Evolutionary conservation across 345 rosid genomes (phyloP), one percentile per base, ranked within the genome.

Genomic region (Psidium friedrichsthalianum): DNA sequence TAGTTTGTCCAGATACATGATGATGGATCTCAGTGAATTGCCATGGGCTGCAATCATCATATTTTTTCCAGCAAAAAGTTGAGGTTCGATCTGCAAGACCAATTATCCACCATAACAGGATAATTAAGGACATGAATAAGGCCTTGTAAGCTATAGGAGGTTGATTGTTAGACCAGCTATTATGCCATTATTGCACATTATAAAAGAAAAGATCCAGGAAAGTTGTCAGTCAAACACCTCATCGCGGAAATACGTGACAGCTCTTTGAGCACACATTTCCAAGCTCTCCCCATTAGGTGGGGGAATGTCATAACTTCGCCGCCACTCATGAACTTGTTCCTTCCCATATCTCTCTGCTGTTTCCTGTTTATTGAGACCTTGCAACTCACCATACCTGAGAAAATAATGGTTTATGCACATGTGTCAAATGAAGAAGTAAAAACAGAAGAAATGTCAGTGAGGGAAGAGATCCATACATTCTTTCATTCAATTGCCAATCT

Each of bases 231-330:
- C 53, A 32, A 53, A 56, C 89, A 92, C 96, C 86, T 93, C 86
- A 51, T 94, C 92, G 86, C 83, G 88, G 86, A 91, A 91, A 87
- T 92, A 94, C 56, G 94, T 90, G 84, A 94, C 99, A 74, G 99
- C 99, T 90, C 99, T 93, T 87, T 93, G 87, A 84, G 99, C 99
- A 69, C 99, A 97, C 99, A 97, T 97, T 91, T 95, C 98, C 90
- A 97, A 93, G 90, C 99, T 98, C 92, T 98, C 99, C 8, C 99
- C 99, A 61, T 94, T 94, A 1, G 99, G 99, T 53, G 98, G 98
- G 87, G 98, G 98, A 78, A 92, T 97, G 84, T 96, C 96, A 88
- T 93, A 97, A 90, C 99, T 97, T 87, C 98, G 91, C 76, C 99
- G 95, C 99, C 98, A 97, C 89, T 96, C 96, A 6, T 95, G 98